phyloP scores from a whole-genome alignment of 331 rosid genomes.

The Cydonia oblonga region DNA sequence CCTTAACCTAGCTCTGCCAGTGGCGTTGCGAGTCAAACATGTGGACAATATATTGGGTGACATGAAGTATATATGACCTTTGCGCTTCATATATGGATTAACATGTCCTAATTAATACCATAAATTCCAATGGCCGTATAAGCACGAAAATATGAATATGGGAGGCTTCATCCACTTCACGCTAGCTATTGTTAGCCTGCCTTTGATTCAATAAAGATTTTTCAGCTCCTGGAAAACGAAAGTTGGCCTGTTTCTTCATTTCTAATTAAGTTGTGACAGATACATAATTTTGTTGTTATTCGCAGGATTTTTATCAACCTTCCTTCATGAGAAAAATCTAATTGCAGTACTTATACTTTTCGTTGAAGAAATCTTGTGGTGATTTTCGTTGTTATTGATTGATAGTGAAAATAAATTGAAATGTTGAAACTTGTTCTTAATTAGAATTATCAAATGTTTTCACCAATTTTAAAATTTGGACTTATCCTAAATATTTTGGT shows the following conservation, averaged over 20 bases:
- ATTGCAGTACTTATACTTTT: neutral
- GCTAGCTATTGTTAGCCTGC: neutral
- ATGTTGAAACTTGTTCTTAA: neutral
- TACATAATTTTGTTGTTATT: neutral
- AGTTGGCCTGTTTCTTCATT: neutral
- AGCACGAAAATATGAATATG: neutral
- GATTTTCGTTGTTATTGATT: neutral
- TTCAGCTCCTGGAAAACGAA: slow-evolving; percentile 9
- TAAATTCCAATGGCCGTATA: slow-evolving; percentile 1
- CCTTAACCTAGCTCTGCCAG: no score
- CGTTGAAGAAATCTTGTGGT: neutral
- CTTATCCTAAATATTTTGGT: neutral
- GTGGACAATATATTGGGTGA: no score
- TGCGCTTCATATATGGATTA: no score
- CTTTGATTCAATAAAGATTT: neutral
- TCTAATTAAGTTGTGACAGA: neutral
- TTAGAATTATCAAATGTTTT: neutral
- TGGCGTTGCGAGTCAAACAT: no score
- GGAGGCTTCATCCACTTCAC: neutral
- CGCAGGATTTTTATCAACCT: neutral
- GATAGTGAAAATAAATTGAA: neutral
- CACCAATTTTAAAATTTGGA: neutral
- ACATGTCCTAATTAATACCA: no score
- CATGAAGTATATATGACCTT: no score
- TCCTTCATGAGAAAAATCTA: neutral